A percentile compares a stretch with the other conserved stretches of the same genome.
phyloP scores from a whole-genome alignment of 192 early-diverging fungal genomes.

The Podila epicladia region DNA sequence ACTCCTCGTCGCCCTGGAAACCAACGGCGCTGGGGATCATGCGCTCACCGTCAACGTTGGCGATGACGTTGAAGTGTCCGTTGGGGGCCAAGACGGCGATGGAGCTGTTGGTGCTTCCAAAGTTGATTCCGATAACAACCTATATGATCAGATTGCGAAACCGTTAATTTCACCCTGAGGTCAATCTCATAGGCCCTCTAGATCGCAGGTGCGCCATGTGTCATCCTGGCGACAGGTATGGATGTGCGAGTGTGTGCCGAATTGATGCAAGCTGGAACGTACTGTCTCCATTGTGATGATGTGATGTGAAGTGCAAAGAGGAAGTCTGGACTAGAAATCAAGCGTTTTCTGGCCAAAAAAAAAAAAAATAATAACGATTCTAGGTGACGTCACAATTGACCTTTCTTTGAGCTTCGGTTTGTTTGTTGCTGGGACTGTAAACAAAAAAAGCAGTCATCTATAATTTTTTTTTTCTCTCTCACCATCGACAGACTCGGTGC shows the following conservation, averaged over 20 bases:
- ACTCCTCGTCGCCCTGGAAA: constrained; percentile 92
- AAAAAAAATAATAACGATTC: not conserved
- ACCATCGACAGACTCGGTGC: too few species aligned
- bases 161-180: not conserved
- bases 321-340: not conserved
- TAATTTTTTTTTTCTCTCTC: constrained; percentile 16
- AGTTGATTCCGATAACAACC: constrained; percentile 81
- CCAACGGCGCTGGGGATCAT: constrained; percentile 95
- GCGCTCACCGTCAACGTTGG: constrained; percentile 98
- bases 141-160: not conserved
- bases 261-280: constrained; percentile 2
- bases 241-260: too few species aligned
- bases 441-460: not conserved
- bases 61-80: constrained; percentile 71
- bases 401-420: not conserved
- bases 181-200: too few species aligned
- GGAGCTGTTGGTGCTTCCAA: constrained; percentile 87
- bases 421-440: not conserved
- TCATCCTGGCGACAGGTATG: too few species aligned
- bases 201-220: too few species aligned
- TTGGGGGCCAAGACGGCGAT: constrained; percentile 66
- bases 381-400: too few species aligned
- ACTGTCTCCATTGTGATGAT: constrained; percentile 49
- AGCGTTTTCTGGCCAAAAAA: not conserved
- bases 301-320: constrained; percentile 19